Conservation (phyloP, 1,284 basidiomycete species). For the Leucoagaricus sp. region DNA sequence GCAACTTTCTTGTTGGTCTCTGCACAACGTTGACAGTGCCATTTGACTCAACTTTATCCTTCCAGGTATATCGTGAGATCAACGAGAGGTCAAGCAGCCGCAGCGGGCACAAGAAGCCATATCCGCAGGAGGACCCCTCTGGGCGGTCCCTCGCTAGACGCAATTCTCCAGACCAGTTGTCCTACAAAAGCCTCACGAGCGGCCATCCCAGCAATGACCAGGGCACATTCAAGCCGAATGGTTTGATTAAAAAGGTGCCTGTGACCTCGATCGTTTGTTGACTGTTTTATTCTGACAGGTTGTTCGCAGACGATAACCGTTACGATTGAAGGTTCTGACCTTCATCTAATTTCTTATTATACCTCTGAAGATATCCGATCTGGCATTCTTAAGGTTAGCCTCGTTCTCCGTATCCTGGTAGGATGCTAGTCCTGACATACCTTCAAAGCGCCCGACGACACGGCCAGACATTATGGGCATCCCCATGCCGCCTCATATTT, state of each 20-base stretch:
- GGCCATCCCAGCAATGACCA: conserved; percentile 43
- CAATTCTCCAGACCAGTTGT: conserved; percentile 39
- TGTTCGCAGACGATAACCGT: conserved; percentile 72
- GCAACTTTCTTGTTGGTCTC: conserved; percentile 73
- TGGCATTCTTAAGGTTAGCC: conserved; percentile 53
- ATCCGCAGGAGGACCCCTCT: conserved; percentile 41
- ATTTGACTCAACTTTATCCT: not conserved
- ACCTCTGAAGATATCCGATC: conserved; percentile 72
- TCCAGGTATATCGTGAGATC: conserved; percentile 74
- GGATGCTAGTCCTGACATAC: conserved; percentile 7
- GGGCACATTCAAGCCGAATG: conserved; percentile 68
- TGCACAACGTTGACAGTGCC: not conserved
- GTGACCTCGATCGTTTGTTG: not conserved
- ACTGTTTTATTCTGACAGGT: not conserved
- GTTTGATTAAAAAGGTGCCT: conserved; percentile 71
- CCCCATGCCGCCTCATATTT: conserved; percentile 66
- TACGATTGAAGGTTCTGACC: conserved; percentile 71
- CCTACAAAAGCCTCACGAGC: conserved; percentile 34
- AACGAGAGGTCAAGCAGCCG: conserved; percentile 60
- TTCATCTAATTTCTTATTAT: conserved; percentile 82
- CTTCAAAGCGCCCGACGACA: conserved; percentile 52
- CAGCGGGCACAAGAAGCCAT: conserved; percentile 45
- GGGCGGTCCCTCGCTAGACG: conserved; percentile 34
- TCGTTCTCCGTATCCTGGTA: not conserved
- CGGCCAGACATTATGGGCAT: conserved; percentile 66